Base-by-base conservation (phyloP, 2,329 filamentous ascomycete genomes). In the Ophiosphaerella herpotricha region DNA sequence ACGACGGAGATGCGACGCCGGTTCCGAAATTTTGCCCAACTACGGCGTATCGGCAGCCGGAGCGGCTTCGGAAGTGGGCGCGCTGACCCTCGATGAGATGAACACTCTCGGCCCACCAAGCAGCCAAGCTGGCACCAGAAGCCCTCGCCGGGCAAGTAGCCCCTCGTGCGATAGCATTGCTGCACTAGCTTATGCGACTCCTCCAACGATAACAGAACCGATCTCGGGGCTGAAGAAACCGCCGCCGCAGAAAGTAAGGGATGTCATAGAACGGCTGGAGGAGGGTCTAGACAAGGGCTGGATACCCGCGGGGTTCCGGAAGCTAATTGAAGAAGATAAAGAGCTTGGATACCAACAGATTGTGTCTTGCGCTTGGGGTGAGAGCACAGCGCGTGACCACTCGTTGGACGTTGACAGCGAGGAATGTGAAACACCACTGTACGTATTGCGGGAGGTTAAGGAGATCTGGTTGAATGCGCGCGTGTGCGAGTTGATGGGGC, bases 171-270 rank as follows among this genome's bases (percentile, higher is more conserved):
- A 56, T 32, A 47, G 36, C 16, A 50, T 56, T 14, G 36, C 49
- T 16, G 33, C 43, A 33, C 37, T 49, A 21, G 49, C 48, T 39
- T 45, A 42, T n/a, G 43, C 45, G 39, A 46, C 42, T 34, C 50
- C 53, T 56, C 50, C 53, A 26, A 54, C 39, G 29, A 53, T 52
- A 52, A 56, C 43, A 41, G 39, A 53, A 50, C 53, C 53, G 50
- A 50, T 37, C 39, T 49, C 39, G 39, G 50, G 43, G 37, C 37
- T 53, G 29, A 49, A 47, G 35, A 32, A 38, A 41, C 45, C 44
- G 39, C 52, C 46, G 13, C 50, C 52, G n/a, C 35, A 9, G 45
- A 48, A 41, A 37, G 52, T 55, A 12, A 55, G 44, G 41, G 34
- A 48, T 52, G 52, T 55, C 41, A 52, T 52, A 24, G 52, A 52